Evolutionary conservation across 2,329 filamentous ascomycete genomes (phyloP), one percentile per base, ranked within the genome.

Genomic region (Sordariomycetes sp.): DNA sequence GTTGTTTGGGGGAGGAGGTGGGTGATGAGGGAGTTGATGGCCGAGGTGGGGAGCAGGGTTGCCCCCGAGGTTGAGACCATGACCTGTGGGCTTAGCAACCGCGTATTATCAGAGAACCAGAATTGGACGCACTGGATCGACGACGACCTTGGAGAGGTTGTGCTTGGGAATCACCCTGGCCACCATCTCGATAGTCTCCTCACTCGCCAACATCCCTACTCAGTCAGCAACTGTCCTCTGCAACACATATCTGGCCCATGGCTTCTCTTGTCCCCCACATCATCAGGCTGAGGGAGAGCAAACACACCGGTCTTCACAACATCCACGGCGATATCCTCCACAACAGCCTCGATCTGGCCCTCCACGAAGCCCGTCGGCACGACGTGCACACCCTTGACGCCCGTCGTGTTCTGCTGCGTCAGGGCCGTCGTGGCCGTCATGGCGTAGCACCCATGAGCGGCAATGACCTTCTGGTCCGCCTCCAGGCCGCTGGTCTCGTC

Each of bases 401-500:
- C 86, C 34, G 74, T 69, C 0, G 92, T 98, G 58, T 96, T 94
- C 53, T 96, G 92, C 12, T 86, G 88, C n/a, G 92, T 98, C 51
- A 98, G 65, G 15, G 90, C 90, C 11, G 90, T 93, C 8, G 90
- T 95, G 16, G 88, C 86, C 33, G 90, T 95, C 79, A 95, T 93
- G 39, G 86, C 87, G 68, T 96, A 96, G 62, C 85, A 92, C 39
- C 82, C 80, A 72, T 96, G 87, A 14, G 85, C 86, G 29, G 87
- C 83, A 40, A 94, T 82, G 40, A 94, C 87, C 56, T 94, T 94
- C 53, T 96, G 88, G 55, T 96, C 90, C 25, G 90, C 92, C 58
- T 98, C 90, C 21, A 98, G 75, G 33, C 90, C 92, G 36, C 88
- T 94, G 49, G 23, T 17, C 10, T 37, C 5, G 31, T 6, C 12